phyloP scores from a whole-genome alignment of 169 alveolate genomes.

The Cryptosporidium ubiquitum region DNA sequence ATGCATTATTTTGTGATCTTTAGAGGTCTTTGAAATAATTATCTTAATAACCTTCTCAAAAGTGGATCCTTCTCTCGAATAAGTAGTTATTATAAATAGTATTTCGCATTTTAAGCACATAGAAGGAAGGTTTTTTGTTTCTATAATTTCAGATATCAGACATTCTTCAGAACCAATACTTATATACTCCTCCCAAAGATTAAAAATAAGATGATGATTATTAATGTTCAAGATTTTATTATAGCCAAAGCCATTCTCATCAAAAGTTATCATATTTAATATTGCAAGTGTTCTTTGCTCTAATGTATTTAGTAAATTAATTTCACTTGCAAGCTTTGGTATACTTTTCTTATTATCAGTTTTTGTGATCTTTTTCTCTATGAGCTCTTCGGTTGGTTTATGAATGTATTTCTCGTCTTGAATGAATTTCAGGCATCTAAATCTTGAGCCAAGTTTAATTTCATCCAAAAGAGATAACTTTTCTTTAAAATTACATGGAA shows the following conservation, averaged over 20 bases:
- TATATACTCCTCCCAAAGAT: conserved; percentile 38
- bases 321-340: conserved; percentile 10
- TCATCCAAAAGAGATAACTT: neutral
- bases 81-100: neutral
- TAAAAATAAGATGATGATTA: neutral
- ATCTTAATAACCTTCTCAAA: conserved; percentile 7
- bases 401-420: neutral
- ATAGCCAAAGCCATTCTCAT: neutral
- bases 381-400: neutral
- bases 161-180: neutral
- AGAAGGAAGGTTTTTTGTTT: conserved; percentile 35
- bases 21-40: neutral
- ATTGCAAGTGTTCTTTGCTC: conserved; percentile 24
- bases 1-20: conserved; percentile 18
- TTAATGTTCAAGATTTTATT: neutral
- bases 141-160: neutral
- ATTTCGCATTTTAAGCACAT: conserved; percentile 9
- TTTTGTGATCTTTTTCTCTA: neutral
- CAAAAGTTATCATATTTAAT: conserved; percentile 30
- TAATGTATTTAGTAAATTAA: neutral
- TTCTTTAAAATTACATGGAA: neutral
- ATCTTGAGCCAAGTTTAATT: neutral
- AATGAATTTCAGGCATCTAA: neutral
- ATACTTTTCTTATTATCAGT: neutral
- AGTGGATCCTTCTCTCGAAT: neutral